A percentile compares a stretch with the other conserved stretches of the same genome.
phyloP scores from a whole-genome alignment of 768 basidiomycete species.

The Tricholoma sp. region DNA sequence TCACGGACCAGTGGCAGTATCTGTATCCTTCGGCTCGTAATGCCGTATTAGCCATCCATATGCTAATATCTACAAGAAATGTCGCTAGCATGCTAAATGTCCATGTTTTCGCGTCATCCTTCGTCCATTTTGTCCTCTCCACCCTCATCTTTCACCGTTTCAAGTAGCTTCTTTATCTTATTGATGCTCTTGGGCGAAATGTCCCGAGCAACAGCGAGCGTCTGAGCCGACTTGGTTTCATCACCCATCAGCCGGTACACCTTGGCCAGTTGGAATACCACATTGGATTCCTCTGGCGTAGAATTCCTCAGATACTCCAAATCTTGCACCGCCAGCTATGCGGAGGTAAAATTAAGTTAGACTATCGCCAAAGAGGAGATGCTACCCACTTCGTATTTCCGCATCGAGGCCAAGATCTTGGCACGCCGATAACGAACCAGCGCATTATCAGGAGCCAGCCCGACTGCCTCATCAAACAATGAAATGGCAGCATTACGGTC shows the following conservation, averaged over 20 bases:
- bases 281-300: conserved; percentile 94
- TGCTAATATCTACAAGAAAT: conserved; percentile 28
- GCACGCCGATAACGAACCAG: conserved; percentile 93
- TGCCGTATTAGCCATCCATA: conserved; percentile 1
- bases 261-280: conserved; percentile 93
- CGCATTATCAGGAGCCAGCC: conserved; percentile 80
- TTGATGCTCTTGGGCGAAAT: conserved; percentile 86
- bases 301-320: conserved; percentile 74
- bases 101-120: conserved; percentile 38
- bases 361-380: neutral
- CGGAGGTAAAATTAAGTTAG: conserved; percentile 10
- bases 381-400: conserved; percentile 71
- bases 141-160: conserved; percentile 57
- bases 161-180: conserved; percentile 78
- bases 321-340: conserved; percentile 75
- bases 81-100: conserved; percentile 20
- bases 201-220: conserved; percentile 88
- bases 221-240: conserved; percentile 72
- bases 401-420: conserved; percentile 82
- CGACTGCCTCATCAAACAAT: conserved; percentile 78
- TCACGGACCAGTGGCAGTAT: too few species aligned
- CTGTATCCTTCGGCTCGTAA: conserved; percentile 3
- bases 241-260: conserved; percentile 82
- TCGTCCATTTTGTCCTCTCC: conserved; percentile 73
- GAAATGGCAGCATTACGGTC: conserved; percentile 70